Evolutionary conservation across 2,329 filamentous ascomycete genomes (phyloP).

Genomic region (Alternaria ethzedia): DNA sequence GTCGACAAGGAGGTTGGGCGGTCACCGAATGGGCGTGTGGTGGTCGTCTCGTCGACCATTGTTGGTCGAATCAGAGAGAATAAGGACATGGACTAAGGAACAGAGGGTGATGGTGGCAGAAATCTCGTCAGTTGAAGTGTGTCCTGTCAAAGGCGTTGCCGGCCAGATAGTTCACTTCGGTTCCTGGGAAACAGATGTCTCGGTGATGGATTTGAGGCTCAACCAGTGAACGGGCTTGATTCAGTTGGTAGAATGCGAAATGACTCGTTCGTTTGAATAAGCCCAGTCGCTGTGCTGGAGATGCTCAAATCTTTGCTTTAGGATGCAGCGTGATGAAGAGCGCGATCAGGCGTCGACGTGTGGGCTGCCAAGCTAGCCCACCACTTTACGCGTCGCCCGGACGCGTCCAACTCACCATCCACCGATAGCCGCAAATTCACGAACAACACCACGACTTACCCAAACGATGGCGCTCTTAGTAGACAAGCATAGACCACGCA

Average conservation of each 20-base stretch:
- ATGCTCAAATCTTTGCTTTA: background rate
- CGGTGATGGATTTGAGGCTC: background rate
- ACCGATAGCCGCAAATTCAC: slow-evolving; percentile 13
- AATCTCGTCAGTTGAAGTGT: too few relatives aligned
- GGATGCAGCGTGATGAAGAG: background rate
- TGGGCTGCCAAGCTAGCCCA: slow-evolving; percentile 22
- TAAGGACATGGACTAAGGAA: too few relatives aligned
- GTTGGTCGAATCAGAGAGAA: too few relatives aligned
- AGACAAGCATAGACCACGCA: slow-evolving; percentile 72
- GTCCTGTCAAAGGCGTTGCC: background rate
- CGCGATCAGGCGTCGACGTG: slow-evolving; percentile 7
- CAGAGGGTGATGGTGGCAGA: too few relatives aligned
- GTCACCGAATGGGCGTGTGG: background rate
- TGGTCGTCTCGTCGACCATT: background rate
- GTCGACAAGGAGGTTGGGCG: background rate
- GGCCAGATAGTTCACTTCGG: background rate
- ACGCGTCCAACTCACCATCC: slow-evolving; percentile 31
- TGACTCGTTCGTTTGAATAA: background rate
- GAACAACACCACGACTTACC: slow-evolving; percentile 3
- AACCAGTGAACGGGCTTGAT: too few relatives aligned
- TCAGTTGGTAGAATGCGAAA: background rate
- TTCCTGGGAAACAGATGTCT: background rate
- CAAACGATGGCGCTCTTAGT: slow-evolving; percentile 67
- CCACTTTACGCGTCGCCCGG: slow-evolving; percentile 37
- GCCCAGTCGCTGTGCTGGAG: background rate